Base-by-base conservation (phyloP, 129 eudicot genomes). In the Ambrosia artemisiifolia region DNA sequence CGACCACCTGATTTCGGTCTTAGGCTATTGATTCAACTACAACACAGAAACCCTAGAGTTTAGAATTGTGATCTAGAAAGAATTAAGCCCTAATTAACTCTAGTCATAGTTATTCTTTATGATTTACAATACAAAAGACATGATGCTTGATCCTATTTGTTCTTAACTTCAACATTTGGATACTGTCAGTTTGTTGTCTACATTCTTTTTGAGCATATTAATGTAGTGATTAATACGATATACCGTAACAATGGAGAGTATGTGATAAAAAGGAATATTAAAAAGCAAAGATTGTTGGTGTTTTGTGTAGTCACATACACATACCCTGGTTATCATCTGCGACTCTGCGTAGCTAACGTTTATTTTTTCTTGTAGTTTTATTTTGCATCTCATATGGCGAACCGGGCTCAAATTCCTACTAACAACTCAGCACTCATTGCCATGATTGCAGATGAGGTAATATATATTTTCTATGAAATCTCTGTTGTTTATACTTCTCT, bases 391-490 rank as follows among this genome's bases (percentile, higher is more conserved):
- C 43, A 61, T 81, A 86, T 89, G 96, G 90, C 90, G 17, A 82
- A 73, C 78, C 84, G 85, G 49, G 82, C 61, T 80, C 86, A 79
- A 42, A 75, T 86, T 53, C 85, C 90, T 16, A 78, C 79, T 13
- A 87, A 63, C 56, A 90, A 64, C 76, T 83, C 93, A 3, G 96
- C 90, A 9, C 89, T 90, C 40, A 90, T 90, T 72, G 93, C 96
- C 13, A 90, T 90, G 96, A 90, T 90, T 61, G 96, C 93, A 6
- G 96, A 86, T 66, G 96, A 90, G 96, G 96, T 90, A 71, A 47
- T 30, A 50, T 12, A 6, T 43, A 46, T 5, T 66, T 32, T 36
- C 55, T 65, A 9, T 55, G 19, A 70, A 35, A 16, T 53, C 3
- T 18, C 40, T 14, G 48, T 67, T 28, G 12, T 35, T 70, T 35